A percentile compares a stretch with the other conserved stretches of the same genome.
Conservation (phyloP, 257 asterid species). For the Cynanchum wilfordii region DNA sequence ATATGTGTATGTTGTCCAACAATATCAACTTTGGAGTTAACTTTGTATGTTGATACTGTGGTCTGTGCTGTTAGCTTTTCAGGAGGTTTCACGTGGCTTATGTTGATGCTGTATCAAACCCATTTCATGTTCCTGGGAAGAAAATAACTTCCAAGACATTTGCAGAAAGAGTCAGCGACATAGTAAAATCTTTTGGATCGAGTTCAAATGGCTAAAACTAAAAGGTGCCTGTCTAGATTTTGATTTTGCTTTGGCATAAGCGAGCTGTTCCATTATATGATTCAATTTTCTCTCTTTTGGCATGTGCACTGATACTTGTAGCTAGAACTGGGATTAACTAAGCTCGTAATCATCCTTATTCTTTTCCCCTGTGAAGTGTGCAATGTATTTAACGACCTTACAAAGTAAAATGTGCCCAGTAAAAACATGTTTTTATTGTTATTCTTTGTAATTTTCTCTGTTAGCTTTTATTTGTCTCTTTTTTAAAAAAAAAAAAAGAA, state of each 20-base stretch:
- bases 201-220: constrained; percentile 38
- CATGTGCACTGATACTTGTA: background rate
- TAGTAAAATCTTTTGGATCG: constrained; percentile 79
- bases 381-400: background rate
- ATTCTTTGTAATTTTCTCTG: too few relatives aligned
- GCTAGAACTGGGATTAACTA: background rate
- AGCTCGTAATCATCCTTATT: background rate
- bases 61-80: constrained; percentile 49
- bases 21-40: constrained; percentile 16
- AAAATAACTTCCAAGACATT: constrained; percentile 74
- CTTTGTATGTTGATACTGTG: background rate
- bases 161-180: constrained; percentile 73
- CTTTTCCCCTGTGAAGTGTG: background rate
- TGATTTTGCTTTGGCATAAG: background rate
- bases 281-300: background rate
- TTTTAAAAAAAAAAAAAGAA: too few relatives aligned
- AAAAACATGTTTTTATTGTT: background rate
- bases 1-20: background rate
- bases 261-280: background rate
- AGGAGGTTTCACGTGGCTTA: constrained; percentile 90
- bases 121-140: constrained; percentile 96
- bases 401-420: background rate
- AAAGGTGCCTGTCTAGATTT: background rate
- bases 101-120: constrained; percentile 94
- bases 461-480: too few relatives aligned